Base-by-base conservation (phyloP, 2,329 filamentous ascomycete genomes). In the Harringtonia lauricola region DNA sequence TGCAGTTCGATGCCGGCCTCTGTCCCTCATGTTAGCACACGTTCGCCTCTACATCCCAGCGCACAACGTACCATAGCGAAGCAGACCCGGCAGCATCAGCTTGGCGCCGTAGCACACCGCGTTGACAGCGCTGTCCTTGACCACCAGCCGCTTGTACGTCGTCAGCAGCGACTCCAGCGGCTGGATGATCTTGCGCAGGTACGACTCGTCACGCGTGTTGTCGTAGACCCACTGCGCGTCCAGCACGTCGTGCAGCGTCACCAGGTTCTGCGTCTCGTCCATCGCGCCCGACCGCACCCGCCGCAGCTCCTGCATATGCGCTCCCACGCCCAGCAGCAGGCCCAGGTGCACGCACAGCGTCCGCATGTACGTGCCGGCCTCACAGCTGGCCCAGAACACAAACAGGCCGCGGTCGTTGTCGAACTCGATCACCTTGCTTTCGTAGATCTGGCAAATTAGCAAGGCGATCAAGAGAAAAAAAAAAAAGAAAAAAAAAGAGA, bases 321-420 rank as follows among this genome's bases (percentile, higher is more conserved):
- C 92, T 54, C 49, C 50, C 8, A 57, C 53, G 35, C 55, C 63
- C 26, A 66, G 57, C 44, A 66, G 49, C 36, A 65, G 55, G 58
- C 86, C 86, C 55, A 98, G 66, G 68, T 96, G 92, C 36, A 96
- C 90, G 67, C 92, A 96, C 39, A 98, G 81, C 31, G 92, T 98
- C 72, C 92, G 86, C 63, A 98, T 96, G 66, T 98, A 98, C 51
- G 92, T 98, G 63, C 92, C 92, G 46, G 88, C 92, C 69, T 98
- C 92, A 67, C 92, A 98, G 68, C 87, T 94, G 56, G 96, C 92
- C 90, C 92, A 96, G 77, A 98, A 98, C 45, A 96, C 90, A 65
- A 86, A 92, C 31, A 98, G 77, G 64, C 96, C 89, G 57, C 92
- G 82, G 59, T 96, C 90, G 61, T 98, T 96, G 72, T 98, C 92